Base-by-base conservation (phyloP, 83 land plant species). In the Larix sibirica region DNA sequence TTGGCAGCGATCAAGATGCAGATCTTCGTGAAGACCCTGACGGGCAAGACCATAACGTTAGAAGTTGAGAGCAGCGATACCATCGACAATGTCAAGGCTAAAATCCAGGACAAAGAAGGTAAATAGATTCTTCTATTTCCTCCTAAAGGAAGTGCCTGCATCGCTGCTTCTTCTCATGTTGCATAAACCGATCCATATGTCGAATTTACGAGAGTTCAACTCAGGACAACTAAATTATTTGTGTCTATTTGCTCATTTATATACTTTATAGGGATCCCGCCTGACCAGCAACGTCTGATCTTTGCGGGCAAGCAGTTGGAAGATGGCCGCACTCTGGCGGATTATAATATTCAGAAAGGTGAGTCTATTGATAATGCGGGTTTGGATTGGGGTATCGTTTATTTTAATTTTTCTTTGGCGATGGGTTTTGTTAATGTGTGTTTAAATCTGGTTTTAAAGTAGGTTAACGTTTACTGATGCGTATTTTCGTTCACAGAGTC, bases 281-380 rank as follows among this genome's bases (percentile, higher is more conserved):
- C 88, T 24, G 88, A 85, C 47, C 90, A 83, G 88, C 88, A 88
- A 83, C 42, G 88, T 5, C 60, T 82, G 38, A 85, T 85, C 18
- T 81, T 77, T 59, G 83, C 87, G 33, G 89, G 86, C 9, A 89
- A 86, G 86, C 90, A 86, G 86, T 80, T 88, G 31, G 90, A 88
- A 66, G 90, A 88, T 86, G 90, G 88, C 16, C 82, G 88, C 9
- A 88, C 90, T n/a, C 83, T 88, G 8, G 90, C 90, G 4, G 88
- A 86, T 63, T 88, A 88, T 81, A 88, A 88, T 70, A 88, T 88
- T 62, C 90, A 88, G 83, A 86, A 88, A 83, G 85, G 88, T 80
- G 13, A 24, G 67, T 65, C 26, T 12, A 33, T 8, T 77, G 58
- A 12, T 33, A 59, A 66, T 68, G 7, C 69, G 36, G 61, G 59